Base-by-base conservation (phyloP, 441 rosid species). In the Pelargonium myrrhifolium region DNA sequence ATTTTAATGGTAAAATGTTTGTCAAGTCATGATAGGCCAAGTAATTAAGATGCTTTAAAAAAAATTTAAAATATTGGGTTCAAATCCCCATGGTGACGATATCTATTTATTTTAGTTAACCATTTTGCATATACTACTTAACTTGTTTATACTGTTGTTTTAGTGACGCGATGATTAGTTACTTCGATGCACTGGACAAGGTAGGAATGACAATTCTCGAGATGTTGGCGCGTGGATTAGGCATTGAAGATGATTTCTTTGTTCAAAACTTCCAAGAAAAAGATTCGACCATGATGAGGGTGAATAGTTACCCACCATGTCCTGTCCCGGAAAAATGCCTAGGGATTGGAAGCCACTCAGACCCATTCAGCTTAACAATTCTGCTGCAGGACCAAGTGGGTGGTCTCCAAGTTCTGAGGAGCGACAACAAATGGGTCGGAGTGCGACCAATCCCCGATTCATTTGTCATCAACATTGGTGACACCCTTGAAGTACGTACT, bases 141-240 rank as follows among this genome's bases (percentile, higher is more conserved):
- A n/a, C n/a, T n/a, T n/a, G 31, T 28, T 28, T 2, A 4, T 12
- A 47, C n/a, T 4, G 12, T 11, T 47, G 18, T 47, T n/a, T 39
- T n/a, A 40, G 55, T n/a, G 26, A 40, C 18, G 53, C 31, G 3
- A 18, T 64, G 9, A 18, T 64, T 20, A 21, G 14, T 55, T 42
- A 64, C 55, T 9, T 64, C 55, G 31, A 64, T 9, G 28, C 28
- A 42, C 24, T 64, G n/a, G 31, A 64, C 15, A 18, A 43, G 26
- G 0, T 42, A 42, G 49, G 55, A 14, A 40, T 40, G 67, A 17
- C 21, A 17, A 35, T 64, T n/a, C 9, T 37, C 11, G 66, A 64
- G 66, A 64, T 64, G 49, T 39, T 64, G 28, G 66, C 66, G 2
- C 66, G 21, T 11, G 66, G 66, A 14, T 17, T 64, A 64, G 66